phyloP scores from a whole-genome alignment of 371 early-diverging fungal species.

The Mucor lusitanicus region DNA sequence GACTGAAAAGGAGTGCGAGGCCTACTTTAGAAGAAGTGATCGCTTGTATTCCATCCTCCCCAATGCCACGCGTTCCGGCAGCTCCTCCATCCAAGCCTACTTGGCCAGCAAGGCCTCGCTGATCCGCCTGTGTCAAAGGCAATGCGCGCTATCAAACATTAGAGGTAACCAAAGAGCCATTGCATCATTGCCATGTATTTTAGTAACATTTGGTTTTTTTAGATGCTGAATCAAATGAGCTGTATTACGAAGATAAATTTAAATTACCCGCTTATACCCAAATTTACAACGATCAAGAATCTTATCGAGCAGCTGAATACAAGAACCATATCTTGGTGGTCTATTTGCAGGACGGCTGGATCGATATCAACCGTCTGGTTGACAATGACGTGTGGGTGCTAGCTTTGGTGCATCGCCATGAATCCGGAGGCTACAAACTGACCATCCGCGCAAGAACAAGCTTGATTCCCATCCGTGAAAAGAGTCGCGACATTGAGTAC shows the following conservation, averaged over 20 bases:
- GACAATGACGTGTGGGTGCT: constrained; percentile 38
- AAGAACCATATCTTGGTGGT: constrained; percentile 50
- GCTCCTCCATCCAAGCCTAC: background rate
- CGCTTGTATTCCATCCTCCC: constrained; percentile 27
- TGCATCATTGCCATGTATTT: constrained; percentile 10
- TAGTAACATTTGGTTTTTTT: background rate
- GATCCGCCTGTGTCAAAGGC: constrained; percentile 20
- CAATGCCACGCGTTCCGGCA: background rate
- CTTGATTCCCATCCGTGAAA: constrained; percentile 24
- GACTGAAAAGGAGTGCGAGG: constrained; percentile 24
- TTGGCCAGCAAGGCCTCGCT: background rate
- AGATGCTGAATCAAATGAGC: constrained; percentile 15
- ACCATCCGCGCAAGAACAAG: constrained; percentile 21
- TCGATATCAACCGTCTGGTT: constrained; percentile 16
- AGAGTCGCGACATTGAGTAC: constrained; percentile 21
- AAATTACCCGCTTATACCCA: constrained; percentile 23
- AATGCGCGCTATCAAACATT: constrained; percentile 15
- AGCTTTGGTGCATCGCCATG: constrained; percentile 24
- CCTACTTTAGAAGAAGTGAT: constrained; percentile 30
- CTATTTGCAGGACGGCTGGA: constrained; percentile 38
- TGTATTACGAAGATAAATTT: constrained; percentile 20
- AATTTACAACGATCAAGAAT: constrained; percentile 11
- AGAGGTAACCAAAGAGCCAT: constrained; percentile 4
- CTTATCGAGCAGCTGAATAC: constrained; percentile 9
- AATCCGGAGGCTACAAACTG: constrained; percentile 15